These are phyloP conservation scores for Ceriops decandra DNA, from an alignment of 345 rosid species.

Conservation along the genomic window DNA sequence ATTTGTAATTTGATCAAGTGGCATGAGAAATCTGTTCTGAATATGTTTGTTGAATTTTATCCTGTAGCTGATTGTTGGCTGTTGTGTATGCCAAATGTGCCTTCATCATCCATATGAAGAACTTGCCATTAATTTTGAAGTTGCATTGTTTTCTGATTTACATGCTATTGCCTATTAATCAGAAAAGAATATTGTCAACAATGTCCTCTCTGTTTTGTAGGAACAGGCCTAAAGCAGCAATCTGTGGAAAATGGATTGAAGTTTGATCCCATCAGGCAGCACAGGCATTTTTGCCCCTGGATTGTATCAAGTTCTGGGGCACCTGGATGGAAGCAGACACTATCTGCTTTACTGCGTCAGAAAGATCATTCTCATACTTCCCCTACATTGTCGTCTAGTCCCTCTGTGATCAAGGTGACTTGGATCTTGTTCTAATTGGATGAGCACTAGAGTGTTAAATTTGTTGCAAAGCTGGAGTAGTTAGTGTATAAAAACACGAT, in stretches of 20 bases:
- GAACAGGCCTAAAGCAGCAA: constrained; percentile 24
- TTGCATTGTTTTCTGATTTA: constrained; percentile 5
- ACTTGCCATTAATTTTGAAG: constrained; percentile 9
- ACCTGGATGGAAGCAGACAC: constrained; percentile 86
- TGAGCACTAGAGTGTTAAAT: neutral
- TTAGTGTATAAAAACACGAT: neutral
- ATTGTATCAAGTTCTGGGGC: constrained; percentile 51
- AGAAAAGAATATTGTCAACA: constrained; percentile 4
- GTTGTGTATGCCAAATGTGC: neutral
- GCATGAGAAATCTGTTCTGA: neutral
- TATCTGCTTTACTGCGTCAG: constrained; percentile 57
- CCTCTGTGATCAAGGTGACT: constrained; percentile 59
- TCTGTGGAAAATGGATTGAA: constrained; percentile 45
- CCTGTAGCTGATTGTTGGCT: neutral
- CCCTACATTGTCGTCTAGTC: constrained; percentile 32
- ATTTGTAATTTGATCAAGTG: neutral
- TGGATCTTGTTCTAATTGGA: neutral
- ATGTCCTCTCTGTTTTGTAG: constrained; percentile 31
- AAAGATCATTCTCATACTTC: constrained; percentile 43
- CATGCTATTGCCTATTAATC: constrained; percentile 11
- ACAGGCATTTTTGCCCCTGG: constrained; percentile 95
- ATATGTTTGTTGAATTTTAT: constrained; percentile 6
- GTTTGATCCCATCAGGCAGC: constrained; percentile 91
- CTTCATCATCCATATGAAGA: constrained; percentile 8
- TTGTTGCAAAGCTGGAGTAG: neutral